A percentile compares a stretch with the other conserved stretches of the same genome.
Evolutionary conservation across 2,329 filamentous ascomycete species (phyloP).

Genomic region (Tolypocladium guangdongense): DNA sequence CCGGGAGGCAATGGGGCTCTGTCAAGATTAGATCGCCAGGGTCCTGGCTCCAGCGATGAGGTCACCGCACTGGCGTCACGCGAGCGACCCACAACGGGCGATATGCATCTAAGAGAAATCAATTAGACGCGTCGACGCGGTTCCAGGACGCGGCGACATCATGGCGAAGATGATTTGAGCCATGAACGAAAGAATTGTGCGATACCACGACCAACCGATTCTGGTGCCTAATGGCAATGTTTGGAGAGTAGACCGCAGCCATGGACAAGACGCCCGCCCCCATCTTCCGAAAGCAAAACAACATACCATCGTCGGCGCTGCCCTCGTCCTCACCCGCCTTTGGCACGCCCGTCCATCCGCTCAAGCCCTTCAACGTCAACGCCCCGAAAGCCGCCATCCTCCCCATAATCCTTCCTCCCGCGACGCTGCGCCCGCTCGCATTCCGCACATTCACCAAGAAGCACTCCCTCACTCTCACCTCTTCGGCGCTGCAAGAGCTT

Average conservation of each 20-base stretch:
- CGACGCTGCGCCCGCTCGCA: slow-evolving; percentile 77
- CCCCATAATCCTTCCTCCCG: slow-evolving; percentile 78
- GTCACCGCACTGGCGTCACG: slow-evolving; percentile 12
- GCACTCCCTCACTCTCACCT: slow-evolving; percentile 85
- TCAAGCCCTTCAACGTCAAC: slow-evolving; percentile 50
- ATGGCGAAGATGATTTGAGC: not conserved
- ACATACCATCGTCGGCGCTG: slow-evolving; percentile 44
- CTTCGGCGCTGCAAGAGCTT: slow-evolving; percentile 72
- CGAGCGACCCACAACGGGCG: not conserved
- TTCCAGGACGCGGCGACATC: slow-evolving; percentile 1
- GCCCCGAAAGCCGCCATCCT: slow-evolving; percentile 56
- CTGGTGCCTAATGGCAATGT: not conserved
- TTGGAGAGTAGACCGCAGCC: not conserved
- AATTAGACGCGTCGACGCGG: slow-evolving; percentile 30
- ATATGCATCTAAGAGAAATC: slow-evolving; percentile 19
- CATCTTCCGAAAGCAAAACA: slow-evolving; percentile 24
- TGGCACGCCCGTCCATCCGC: slow-evolving; percentile 72
- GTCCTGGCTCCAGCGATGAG: slow-evolving; percentile 21
- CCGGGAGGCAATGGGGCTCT: not conserved
- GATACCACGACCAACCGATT: not conserved
- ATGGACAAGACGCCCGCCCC: slow-evolving; percentile 29
- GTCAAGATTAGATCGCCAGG: too few species aligned
- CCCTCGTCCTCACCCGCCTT: slow-evolving; percentile 88
- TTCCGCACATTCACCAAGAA: slow-evolving; percentile 97
- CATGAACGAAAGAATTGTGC: not conserved